Evolutionary conservation across 2,329 filamentous ascomycete genomes (phyloP), one percentile per base, ranked within the genome.

Genomic region (Colletotrichum ledebouriae): DNA sequence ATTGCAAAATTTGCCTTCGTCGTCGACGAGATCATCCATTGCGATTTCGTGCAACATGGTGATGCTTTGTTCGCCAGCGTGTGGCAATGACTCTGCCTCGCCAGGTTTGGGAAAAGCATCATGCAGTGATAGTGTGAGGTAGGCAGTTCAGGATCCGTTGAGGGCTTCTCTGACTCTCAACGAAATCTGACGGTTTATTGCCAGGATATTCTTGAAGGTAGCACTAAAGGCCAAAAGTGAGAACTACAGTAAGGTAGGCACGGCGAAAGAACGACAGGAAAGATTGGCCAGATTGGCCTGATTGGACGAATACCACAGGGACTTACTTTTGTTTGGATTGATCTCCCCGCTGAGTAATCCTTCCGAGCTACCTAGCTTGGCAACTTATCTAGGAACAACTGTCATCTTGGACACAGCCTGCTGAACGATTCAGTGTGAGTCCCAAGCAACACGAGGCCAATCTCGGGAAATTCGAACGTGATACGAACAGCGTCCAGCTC

Each of bases 381-480:
- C 37, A 39, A 12, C 11, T 39, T 39, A 9, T 20, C 17, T n/a
- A n/a, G 22, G 41, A 52, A 61, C 59, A 61, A 44, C 59, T 61
- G 59, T 41, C 47, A 47, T 61, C 44, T 53, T 42, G 34, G 46
- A 15, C 10, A 39, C 6, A 4, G 34, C 15, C 34, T 41, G 47
- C 15, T 42, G 25, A 53, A 13, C 58, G 47, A 53, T 13, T 53
- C 59, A 53, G n/a, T 61, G 49, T 17, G 17, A 20, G 44, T 15
- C n/a, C 15, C 39, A 22, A 29, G 46, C 33, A 61, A 25, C 37
- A 37, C 13, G 20, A 53, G 17, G 49, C 22, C 37, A 34, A 53
- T 61, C 15, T 42, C 34, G 34, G 47, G 47, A 52, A 15, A 53
- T 53, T 61, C 13, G 59, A 42, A 61, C 52, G 59, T 61, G 59